Percentiles rank a stretch among this genome's conserved stretches.
Conservation (phyloP, 192 early-diverging fungal genomes). For the Phycomyces nitens region DNA sequence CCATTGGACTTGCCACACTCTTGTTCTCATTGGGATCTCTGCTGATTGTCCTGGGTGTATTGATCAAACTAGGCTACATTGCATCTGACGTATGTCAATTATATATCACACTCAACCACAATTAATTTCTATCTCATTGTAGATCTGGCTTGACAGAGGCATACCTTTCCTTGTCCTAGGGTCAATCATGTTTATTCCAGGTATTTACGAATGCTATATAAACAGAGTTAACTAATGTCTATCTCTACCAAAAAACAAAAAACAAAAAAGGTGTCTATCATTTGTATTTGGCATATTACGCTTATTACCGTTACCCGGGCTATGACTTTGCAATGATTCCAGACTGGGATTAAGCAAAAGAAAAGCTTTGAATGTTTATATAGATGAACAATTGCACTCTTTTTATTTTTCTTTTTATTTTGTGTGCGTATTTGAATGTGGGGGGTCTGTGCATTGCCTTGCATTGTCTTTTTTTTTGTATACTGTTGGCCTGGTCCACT, state of each 20-base stretch:
- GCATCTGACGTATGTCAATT: conserved; percentile 39
- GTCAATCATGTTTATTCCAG: conserved; percentile 58
- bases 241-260: no score
- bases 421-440: no score
- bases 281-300: conserved; percentile 52
- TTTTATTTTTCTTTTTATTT: no score
- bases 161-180: conserved; percentile 53
- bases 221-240: no score
- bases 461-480: neutral
- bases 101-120: no score
- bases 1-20: conserved; percentile 42
- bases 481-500: neutral
- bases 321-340: conserved; percentile 51
- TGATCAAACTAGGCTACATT: conserved; percentile 49
- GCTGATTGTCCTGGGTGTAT: conserved; percentile 44
- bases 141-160: conserved; percentile 53
- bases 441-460: no score
- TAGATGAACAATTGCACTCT: no score
- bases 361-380: neutral
- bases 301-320: conserved; percentile 53
- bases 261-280: conserved; percentile 45
- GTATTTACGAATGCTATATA: no score
- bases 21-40: conserved; percentile 44
- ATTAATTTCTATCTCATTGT: no score
- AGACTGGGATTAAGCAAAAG: conserved; percentile 34